Conservation (phyloP, 345 rosid species). For the Mallotus nudiflorus region DNA sequence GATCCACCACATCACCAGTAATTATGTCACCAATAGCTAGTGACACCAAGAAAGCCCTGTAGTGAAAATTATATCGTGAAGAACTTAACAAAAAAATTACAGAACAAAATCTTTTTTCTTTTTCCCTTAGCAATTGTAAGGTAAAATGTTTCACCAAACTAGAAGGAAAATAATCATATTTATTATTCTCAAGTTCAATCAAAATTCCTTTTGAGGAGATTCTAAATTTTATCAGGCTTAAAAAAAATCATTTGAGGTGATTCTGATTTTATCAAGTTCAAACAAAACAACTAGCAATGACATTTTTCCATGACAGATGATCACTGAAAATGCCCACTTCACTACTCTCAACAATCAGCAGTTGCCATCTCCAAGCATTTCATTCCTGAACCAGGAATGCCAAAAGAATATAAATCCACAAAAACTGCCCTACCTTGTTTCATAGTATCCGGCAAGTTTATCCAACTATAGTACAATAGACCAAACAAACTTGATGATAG, state of each 20-base stretch:
- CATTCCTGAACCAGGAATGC: background rate
- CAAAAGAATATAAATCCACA: background rate
- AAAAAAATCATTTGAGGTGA: too few relatives aligned
- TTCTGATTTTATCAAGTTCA: too few relatives aligned
- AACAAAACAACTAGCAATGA: background rate
- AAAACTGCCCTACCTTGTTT: background rate
- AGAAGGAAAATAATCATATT: background rate
- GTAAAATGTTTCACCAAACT: background rate
- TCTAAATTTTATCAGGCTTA: background rate
- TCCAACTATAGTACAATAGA: background rate
- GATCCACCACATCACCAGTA: slow-evolving; percentile 75
- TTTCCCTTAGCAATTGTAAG: too few relatives aligned
- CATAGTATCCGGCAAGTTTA: background rate
- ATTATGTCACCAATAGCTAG: slow-evolving; percentile 79
- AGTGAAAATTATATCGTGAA: background rate
- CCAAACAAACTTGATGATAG: background rate
- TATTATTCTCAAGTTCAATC: background rate
- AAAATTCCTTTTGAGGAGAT: background rate
- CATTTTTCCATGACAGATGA: background rate
- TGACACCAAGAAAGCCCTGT: slow-evolving; percentile 88
- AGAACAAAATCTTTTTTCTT: too few relatives aligned
- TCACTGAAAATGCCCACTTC: background rate
- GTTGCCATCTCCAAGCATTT: background rate
- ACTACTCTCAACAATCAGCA: background rate
- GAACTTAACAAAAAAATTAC: background rate